Percentiles rank a stretch among this genome's conserved stretches.
Conservation (phyloP, 2,329 filamentous ascomycete genomes). For the Cladosporium sp. region DNA sequence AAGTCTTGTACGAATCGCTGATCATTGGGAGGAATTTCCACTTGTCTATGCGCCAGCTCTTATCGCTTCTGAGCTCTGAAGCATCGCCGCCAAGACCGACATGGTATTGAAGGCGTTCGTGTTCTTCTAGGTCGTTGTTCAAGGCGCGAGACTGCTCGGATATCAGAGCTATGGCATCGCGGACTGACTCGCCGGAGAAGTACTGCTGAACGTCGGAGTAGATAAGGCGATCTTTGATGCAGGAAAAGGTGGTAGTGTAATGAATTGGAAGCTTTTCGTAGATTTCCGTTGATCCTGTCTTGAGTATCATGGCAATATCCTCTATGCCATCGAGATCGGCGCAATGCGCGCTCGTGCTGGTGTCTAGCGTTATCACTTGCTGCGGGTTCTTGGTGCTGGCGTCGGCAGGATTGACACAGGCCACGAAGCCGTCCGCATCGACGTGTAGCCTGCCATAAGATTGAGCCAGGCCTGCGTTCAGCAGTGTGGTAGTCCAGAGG, state of each 20-base stretch:
- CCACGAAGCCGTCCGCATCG: neutral
- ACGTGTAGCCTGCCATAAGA: neutral
- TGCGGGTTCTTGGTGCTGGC: neutral
- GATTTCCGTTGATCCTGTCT: constrained; percentile 54
- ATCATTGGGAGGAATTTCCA: constrained; percentile 38
- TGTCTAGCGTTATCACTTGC: neutral
- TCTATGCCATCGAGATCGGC: constrained; percentile 3
- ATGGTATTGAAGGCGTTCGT: neutral
- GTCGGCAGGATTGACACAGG: neutral
- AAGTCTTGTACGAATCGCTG: constrained; percentile 31
- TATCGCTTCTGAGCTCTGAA: constrained; percentile 16
- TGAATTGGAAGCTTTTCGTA: constrained; percentile 50
- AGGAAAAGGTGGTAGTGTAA: constrained; percentile 50
- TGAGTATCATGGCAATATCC: constrained; percentile 52
- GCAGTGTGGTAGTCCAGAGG: neutral
- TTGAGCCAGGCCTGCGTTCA: neutral
- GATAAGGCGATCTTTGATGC: constrained; percentile 43
- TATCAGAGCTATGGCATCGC: constrained; percentile 18
- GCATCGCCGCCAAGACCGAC: constrained; percentile 21
- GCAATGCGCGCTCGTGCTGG: neutral
- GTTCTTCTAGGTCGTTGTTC: neutral
- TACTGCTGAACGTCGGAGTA: constrained; percentile 47
- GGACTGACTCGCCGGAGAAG: constrained; percentile 34
- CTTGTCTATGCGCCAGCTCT: constrained; percentile 49
- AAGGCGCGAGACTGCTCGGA: neutral